Conservation (phyloP, 768 basidiomycete genomes). For the Naganishia randhawae region DNA sequence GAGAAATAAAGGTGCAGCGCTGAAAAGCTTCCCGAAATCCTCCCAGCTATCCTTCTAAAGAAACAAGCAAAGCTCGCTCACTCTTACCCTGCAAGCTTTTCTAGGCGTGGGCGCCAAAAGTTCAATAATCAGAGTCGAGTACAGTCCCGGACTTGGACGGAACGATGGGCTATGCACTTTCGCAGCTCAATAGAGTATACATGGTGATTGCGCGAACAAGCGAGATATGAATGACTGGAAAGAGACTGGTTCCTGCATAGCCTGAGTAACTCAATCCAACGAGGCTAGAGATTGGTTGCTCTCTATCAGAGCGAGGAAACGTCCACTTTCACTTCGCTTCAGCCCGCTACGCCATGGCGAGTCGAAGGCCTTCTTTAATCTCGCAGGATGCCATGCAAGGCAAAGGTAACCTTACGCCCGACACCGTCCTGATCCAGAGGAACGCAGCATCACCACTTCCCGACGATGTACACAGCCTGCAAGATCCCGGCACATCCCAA, state of each 20-base stretch:
- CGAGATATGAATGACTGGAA: not conserved
- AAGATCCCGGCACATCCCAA: not conserved
- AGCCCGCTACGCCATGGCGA: not conserved
- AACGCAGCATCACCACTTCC: not conserved
- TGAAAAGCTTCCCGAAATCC: too few species aligned
- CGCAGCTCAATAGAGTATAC: not conserved
- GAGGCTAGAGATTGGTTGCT: too few species aligned
- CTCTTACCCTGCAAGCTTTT: too few species aligned
- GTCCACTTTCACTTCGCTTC: not conserved
- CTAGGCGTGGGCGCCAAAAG: not conserved
- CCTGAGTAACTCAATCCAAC: too few species aligned
- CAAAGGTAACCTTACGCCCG: not conserved
- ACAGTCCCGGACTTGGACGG: not conserved
- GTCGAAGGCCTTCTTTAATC: not conserved
- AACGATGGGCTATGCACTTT: not conserved
- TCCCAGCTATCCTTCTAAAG: too few species aligned
- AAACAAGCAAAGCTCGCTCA: too few species aligned
- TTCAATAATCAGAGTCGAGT: not conserved
- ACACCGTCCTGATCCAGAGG: conserved; percentile 3
- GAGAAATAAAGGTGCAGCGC: too few species aligned
- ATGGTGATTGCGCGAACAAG: too few species aligned
- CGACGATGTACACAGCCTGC: too few species aligned
- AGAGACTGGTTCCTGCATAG: too few species aligned
- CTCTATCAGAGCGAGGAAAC: too few species aligned
- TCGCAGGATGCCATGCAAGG: not conserved